Evolutionary conservation across 2,329 filamentous ascomycete species (phyloP), one percentile per base, ranked within the genome.

Genomic region (Aspergillus versicolor): DNA sequence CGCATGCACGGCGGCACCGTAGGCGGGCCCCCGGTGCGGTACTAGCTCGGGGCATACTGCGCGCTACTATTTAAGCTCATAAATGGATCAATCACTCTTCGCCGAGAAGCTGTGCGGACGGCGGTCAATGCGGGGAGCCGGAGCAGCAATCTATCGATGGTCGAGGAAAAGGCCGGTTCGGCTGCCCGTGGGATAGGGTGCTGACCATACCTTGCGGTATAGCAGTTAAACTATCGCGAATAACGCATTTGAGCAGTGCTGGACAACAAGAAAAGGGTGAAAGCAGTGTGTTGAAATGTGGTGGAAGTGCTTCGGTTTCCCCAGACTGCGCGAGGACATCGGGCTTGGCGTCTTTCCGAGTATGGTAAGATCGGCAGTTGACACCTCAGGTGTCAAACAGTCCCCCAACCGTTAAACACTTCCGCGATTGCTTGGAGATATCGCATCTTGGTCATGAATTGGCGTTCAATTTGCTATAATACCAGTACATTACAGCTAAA

Each of bases 1-100:
- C 73, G 63, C 77, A 79, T 15, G 76, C 77, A 51, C 73, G 69
- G 41, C 69, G 64, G 57, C 72, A 74, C 44, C 71, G 69, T 45
- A 73, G 68, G 21, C 71, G 69, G 27, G 65, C 65, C 9, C 71
- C 66, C 5, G 70, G 62, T 30, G 65, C 54, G 2, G 69, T 65
- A 54, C 64, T 72, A 17, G 67, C 68, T 52, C 67, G 63, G 57
- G 70, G 70, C 70, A 73, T 73, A n/a, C 34, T n/a, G 34, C 15
- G 34, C 34, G 34, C 15, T 13, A 30, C 9, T 30, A 11, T 30
- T 30, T 30, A 30, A 30, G 3, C 27, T 30, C 27, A 30, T 30
- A 30, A 30, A 30, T 17, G 5, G 43, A n/a, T 32, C 22, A 7
- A 30, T n/a, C 5, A 13, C 15, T n/a, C 12, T 37, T 37, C 15